Evolutionary conservation across 2,329 filamentous ascomycete species (phyloP).

Genomic region (Alternaria longipes): DNA sequence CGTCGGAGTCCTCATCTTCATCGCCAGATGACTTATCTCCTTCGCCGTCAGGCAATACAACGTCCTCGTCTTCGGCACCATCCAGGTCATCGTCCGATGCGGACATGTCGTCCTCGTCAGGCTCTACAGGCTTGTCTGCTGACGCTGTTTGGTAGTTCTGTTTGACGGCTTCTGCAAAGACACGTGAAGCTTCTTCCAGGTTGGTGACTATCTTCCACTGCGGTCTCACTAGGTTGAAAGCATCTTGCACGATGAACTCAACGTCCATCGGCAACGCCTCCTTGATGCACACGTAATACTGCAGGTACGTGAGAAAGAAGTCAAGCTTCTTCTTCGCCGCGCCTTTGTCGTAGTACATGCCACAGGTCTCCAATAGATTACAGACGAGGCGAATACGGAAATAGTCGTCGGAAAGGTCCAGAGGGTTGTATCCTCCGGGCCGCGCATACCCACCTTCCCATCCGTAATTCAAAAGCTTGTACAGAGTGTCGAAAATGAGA

Average conservation of each 20-base stretch:
- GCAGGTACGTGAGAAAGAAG: constrained; percentile 95
- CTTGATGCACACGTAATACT: constrained; percentile 95
- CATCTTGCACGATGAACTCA: constrained; percentile 95
- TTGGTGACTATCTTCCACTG: constrained; percentile 90
- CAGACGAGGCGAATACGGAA: constrained; percentile 93
- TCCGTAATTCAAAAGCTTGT: constrained; percentile 92
- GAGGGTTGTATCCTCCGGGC: constrained; percentile 76
- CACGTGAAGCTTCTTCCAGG: constrained; percentile 81
- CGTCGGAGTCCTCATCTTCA: constrained; percentile 63
- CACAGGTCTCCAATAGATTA: constrained; percentile 91
- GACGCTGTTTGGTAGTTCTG: constrained; percentile 87
- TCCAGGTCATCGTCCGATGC: constrained; percentile 78
- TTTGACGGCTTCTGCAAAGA: constrained; percentile 86
- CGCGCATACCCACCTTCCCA: constrained; percentile 83
- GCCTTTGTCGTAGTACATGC: constrained; percentile 94
- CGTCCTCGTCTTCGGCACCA: constrained; percentile 58
- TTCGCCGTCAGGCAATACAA: constrained; percentile 60
- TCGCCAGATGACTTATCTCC: constrained; percentile 62
- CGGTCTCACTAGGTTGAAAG: constrained; percentile 82
- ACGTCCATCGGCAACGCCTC: constrained; percentile 93
- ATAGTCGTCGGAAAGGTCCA: constrained; percentile 92
- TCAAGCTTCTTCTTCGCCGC: constrained; percentile 96
- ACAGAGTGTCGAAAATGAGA: constrained; percentile 93
- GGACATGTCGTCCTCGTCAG: constrained; percentile 75
- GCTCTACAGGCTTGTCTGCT: constrained; percentile 72